Conservation (phyloP, 257 asterid species). For the Euphrasia confusa region DNA sequence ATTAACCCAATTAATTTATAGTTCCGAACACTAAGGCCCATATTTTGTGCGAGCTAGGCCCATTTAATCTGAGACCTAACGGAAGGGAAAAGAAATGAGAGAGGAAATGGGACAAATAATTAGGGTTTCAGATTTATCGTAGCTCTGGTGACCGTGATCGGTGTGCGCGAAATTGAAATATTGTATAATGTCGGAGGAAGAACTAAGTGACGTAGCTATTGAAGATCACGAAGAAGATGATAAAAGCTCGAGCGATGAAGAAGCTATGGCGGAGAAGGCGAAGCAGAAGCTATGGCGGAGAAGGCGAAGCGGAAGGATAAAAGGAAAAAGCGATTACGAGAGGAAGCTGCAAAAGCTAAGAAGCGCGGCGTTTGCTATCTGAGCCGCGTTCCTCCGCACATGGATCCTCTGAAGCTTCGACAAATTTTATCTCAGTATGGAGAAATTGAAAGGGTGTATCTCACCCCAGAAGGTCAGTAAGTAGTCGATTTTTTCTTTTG, state of each 20-base stretch:
- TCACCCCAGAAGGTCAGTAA: constrained; percentile 65
- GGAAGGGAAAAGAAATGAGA: too few species aligned
- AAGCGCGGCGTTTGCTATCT: constrained; percentile 79
- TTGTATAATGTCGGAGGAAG: constrained; percentile 47
- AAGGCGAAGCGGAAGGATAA: constrained; percentile 31
- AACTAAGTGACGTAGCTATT: constrained; percentile 32
- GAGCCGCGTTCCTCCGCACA: constrained; percentile 85
- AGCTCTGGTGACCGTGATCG: too few species aligned
- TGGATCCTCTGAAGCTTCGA: constrained; percentile 75
- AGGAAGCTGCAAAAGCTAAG: constrained; percentile 51
- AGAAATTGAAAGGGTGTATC: constrained; percentile 74
- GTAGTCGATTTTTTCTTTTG: neutral
- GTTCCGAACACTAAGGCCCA: too few species aligned
- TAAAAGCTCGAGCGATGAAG: neutral
- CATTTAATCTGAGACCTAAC: too few species aligned
- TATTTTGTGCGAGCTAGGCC: too few species aligned
- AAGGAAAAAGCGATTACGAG: constrained; percentile 39
- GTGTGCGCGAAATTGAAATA: neutral
- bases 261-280: constrained; percentile 21
- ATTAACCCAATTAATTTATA: neutral
- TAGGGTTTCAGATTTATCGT: too few species aligned
- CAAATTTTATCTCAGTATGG: constrained; percentile 68
- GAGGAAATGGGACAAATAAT: too few species aligned
- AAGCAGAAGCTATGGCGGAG: constrained; percentile 23
- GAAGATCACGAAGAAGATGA: constrained; percentile 15